Conservation (phyloP, 345 rosid genomes). For the Hibiscus syriacus region DNA sequence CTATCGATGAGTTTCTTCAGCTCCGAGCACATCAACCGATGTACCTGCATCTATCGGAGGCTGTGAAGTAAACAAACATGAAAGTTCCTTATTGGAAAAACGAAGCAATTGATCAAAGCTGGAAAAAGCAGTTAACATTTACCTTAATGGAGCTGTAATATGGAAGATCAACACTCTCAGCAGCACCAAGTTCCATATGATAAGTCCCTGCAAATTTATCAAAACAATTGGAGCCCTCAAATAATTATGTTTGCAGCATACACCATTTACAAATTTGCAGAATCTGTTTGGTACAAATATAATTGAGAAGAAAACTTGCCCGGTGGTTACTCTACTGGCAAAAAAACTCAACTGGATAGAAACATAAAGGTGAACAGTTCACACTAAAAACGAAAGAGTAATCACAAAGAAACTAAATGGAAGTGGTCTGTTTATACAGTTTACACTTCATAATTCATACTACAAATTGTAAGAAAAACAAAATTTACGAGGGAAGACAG, state of each 20-base stretch:
- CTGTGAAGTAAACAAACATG: background rate
- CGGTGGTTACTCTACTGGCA: background rate
- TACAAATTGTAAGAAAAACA: background rate
- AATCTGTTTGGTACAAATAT: background rate
- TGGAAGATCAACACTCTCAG: slow-evolving; percentile 8
- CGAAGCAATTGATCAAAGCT: too few species aligned
- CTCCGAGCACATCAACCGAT: slow-evolving; percentile 33
- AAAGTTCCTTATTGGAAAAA: background rate
- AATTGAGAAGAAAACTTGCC: background rate
- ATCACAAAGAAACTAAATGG: background rate
- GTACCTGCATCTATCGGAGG: slow-evolving; percentile 27
- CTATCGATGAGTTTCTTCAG: slow-evolving; percentile 20
- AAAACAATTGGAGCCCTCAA: too few species aligned
- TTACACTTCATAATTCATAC: background rate
- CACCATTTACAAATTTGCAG: too few species aligned
- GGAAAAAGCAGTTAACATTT: background rate
- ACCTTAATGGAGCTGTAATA: slow-evolving; percentile 5
- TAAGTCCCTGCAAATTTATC: too few species aligned
- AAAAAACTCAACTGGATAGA: background rate
- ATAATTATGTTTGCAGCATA: too few species aligned
- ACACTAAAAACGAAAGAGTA: background rate
- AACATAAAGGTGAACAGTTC: background rate
- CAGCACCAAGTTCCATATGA: slow-evolving; percentile 13
- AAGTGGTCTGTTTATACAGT: background rate
- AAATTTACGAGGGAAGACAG: background rate